A percentile compares a stretch with the other conserved stretches of the same genome.
These are phyloP conservation scores for Aspergillus sp. DNA, from an alignment of 2,329 filamentous ascomycete species.

Conservation along the genomic window DNA sequence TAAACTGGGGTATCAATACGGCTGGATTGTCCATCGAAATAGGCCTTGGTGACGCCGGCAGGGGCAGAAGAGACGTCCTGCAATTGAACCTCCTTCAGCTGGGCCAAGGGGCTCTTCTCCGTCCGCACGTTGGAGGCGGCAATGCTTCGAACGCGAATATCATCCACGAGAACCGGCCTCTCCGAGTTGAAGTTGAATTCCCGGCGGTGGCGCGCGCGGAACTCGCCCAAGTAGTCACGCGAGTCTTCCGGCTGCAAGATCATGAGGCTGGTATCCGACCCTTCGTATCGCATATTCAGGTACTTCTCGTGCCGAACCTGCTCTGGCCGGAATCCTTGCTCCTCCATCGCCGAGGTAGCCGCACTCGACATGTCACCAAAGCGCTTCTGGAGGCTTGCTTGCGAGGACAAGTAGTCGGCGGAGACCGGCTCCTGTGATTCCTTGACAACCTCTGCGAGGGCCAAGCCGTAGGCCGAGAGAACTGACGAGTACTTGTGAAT, in stretches of 20 bases:
- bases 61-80: slow-evolving; percentile 51
- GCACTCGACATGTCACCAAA: slow-evolving; percentile 67
- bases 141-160: slow-evolving; percentile 79
- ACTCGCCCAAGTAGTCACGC: slow-evolving; percentile 75
- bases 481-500: slow-evolving; percentile 37
- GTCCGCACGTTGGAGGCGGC: slow-evolving; percentile 54
- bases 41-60: slow-evolving; percentile 38
- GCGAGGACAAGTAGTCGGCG: slow-evolving; percentile 41
- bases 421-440: slow-evolving; percentile 61
- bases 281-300: slow-evolving; percentile 42
- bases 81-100: slow-evolving; percentile 39
- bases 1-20: slow-evolving; percentile 29
- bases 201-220: slow-evolving; percentile 75
- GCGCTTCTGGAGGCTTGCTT: slow-evolving; percentile 50
- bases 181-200: slow-evolving; percentile 88
- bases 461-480: slow-evolving; percentile 31
- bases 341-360: slow-evolving; percentile 29
- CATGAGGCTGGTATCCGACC: slow-evolving; percentile 42
- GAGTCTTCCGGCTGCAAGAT: slow-evolving; percentile 56
- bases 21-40: slow-evolving; percentile 24
- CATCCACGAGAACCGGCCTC: slow-evolving; percentile 77
- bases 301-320: slow-evolving; percentile 37
- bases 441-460: slow-evolving; percentile 78
- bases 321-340: slow-evolving; percentile 35
- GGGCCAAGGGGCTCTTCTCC: slow-evolving; percentile 60